phyloP scores from a whole-genome alignment of 352 stramenopile genomes.

The Globisporangium alternatum region DNA sequence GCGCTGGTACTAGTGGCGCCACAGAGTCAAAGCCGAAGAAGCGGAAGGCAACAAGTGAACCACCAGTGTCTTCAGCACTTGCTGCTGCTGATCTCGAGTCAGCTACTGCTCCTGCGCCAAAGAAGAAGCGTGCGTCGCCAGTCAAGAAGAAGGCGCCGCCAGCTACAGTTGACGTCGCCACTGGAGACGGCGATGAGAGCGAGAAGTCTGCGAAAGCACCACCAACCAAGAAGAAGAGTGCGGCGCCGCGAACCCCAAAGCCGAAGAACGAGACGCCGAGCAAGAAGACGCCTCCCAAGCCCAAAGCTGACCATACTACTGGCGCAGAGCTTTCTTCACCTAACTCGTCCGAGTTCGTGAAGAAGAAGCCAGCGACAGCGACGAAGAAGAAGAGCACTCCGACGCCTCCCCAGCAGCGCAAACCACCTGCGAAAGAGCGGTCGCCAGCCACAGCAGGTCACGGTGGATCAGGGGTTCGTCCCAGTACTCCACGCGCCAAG shows the following conservation, averaged over 20 bases:
- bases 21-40: constrained; percentile 17
- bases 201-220: neutral
- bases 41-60: constrained; percentile 3
- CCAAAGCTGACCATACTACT: neutral
- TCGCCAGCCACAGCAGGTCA: neutral
- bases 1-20: neutral
- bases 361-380: neutral
- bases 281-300: neutral
- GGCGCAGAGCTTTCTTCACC: neutral
- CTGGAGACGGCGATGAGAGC: neutral
- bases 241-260: neutral
- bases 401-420: neutral
- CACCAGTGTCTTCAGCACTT: neutral
- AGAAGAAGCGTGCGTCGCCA: constrained; percentile 10
- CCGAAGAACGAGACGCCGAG: constrained; percentile 3
- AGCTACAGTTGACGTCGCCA: neutral
- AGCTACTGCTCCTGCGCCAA: neutral
- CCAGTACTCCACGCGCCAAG: constrained; percentile 1
- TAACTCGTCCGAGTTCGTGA: neutral
- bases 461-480: neutral
- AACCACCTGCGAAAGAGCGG: constrained; percentile 8
- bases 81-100: neutral
- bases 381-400: constrained; percentile 5
- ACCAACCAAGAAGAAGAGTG: constrained; percentile 11
- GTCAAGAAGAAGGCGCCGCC: constrained; percentile 13